Conservation (phyloP, 1,139 yeast species). For the Suhomyces yuchorum region DNA sequence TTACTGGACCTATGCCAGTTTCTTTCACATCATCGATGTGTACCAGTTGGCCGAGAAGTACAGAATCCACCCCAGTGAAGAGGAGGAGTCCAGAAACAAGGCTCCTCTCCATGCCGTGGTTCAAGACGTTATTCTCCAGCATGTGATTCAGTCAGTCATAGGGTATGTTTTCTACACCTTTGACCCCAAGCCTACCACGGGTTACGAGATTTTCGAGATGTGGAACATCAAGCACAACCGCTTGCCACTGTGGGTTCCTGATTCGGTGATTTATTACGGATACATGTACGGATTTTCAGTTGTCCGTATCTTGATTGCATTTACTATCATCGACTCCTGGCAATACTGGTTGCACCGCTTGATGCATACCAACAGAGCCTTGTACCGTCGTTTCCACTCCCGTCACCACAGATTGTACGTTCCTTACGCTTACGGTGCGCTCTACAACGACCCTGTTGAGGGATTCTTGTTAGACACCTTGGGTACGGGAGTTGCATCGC, state of each 20-base stretch:
- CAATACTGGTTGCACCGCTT: constrained; percentile 85
- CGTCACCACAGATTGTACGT: constrained; percentile 93
- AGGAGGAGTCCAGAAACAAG: constrained; percentile 72
- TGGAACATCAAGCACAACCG: constrained; percentile 59
- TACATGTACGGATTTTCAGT: constrained; percentile 66
- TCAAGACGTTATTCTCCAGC: constrained; percentile 82
- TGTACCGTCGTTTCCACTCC: constrained; percentile 84
- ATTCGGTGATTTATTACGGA: constrained; percentile 43
- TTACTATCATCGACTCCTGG: constrained; percentile 87
- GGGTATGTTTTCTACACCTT: constrained; percentile 58
- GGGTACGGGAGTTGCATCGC: constrained; percentile 84
- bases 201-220: constrained; percentile 67
- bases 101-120: constrained; percentile 71
- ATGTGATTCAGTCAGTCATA: constrained; percentile 71
- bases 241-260: constrained; percentile 45
- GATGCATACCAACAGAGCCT: constrained; percentile 79
- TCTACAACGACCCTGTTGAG: constrained; percentile 90
- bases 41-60: constrained; percentile 76
- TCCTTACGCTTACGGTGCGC: constrained; percentile 95
- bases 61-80: constrained; percentile 90
- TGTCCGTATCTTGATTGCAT: constrained; percentile 60
- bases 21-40: constrained; percentile 76
- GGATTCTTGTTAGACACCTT: constrained; percentile 89
- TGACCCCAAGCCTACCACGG: constrained; percentile 70
- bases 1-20: constrained; percentile 76